These are phyloP conservation scores for Telopea speciosissima DNA, from an alignment of 177 flowering plant species.

Conservation along the genomic window DNA sequence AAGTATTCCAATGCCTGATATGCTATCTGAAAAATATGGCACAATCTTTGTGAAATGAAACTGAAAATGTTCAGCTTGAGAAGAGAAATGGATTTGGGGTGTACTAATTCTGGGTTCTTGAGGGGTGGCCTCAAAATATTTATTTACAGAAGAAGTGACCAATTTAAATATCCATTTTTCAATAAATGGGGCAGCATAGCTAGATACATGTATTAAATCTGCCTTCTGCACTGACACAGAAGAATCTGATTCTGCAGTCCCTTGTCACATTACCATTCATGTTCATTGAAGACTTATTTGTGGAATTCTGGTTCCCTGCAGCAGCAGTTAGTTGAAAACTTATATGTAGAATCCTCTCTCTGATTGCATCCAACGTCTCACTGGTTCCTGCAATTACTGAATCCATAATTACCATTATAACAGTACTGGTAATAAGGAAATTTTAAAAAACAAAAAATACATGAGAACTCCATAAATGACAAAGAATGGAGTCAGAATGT, in stretches of 20 bases:
- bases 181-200: too few species aligned
- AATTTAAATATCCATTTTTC: too few species aligned
- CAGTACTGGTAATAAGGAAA: not conserved
- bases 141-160: too few species aligned
- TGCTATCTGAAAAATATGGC: too few species aligned
- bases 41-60: too few species aligned
- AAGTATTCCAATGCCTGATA: too few species aligned
- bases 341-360: conserved; percentile 96
- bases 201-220: too few species aligned
- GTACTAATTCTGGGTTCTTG: too few species aligned
- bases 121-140: too few species aligned
- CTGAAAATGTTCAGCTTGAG: too few species aligned
- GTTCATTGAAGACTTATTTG: conserved; percentile 35
- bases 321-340: conserved; percentile 81
- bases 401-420: conserved; percentile 4
- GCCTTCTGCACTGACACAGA: too few species aligned
- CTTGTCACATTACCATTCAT: conserved; percentile 42
- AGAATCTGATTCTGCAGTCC: conserved; percentile 30
- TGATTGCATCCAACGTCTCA: conserved; percentile 85
- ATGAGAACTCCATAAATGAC: not conserved
- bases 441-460: not conserved
- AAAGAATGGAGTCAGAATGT: not conserved
- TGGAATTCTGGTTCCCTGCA: conserved; percentile 54
- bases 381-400: conserved; percentile 44
- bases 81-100: too few species aligned